Evolutionary conservation across 2,329 filamentous ascomycete species (phyloP), one percentile per base, ranked within the genome.

Genomic region (Calonectria montana): DNA sequence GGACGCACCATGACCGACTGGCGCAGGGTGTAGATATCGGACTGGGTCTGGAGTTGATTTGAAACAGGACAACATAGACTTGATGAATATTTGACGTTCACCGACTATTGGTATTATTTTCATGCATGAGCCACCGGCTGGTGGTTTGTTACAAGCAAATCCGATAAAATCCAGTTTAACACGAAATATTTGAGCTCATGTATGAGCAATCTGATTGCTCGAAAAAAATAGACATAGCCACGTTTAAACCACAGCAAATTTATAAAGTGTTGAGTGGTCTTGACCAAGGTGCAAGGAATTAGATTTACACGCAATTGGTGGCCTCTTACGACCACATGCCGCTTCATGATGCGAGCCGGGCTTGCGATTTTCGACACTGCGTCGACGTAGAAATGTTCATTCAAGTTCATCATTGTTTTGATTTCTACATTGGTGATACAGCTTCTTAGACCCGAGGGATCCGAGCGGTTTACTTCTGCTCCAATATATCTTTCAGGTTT

Each of bases 1-100:
- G 94, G 95, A 74, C 91, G 97, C 79, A 95, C 95, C 76, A 98
- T 99, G 96, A 97, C 95, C 48, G 97, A 99, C 87, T 94, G 96
- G 87, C 92, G 97, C 81, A 97, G 94, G 79, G 96, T 83, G 68
- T 83, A 81, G 59, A 65, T 53, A 16, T 57, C 37, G 64, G 59
- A 16, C 48, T 41, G 64, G 59, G 41, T 71, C 63, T 67, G 69
- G 70, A 55, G 67, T 61, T 69, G 53, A 71, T 69, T 50, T 21
- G 41, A 70, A 41, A 65, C 53, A 72, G 70, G 71, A 65, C 72
- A 23, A 47, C 43, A 78, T 75, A 74, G 67, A 79, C 67, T 47
- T 71, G 69, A 74, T 47, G 67, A 73, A 73, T 64, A 37, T 53
- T 65, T 65, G 35, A 73, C 57, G 59, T 71, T 43, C 50, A 71